Evolutionary conservation across 768 basidiomycete genomes (phyloP), one percentile per base, ranked within the genome.

Genomic region (Termitomyces titanicus): DNA sequence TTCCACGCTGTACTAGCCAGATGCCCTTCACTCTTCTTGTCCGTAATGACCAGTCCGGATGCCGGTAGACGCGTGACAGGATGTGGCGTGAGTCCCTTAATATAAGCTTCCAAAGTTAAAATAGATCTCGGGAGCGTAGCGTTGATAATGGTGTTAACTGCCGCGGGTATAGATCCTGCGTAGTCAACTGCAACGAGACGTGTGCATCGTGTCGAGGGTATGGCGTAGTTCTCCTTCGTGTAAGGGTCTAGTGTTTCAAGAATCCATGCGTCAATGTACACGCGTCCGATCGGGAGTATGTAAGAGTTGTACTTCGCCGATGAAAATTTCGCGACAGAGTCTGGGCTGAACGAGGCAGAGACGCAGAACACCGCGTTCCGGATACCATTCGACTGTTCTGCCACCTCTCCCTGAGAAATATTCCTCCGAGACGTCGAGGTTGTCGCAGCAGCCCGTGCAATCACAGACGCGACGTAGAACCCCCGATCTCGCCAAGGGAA

Each of bases 201-300:
- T 42, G 89, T 94, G 68, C 92, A 95, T 45, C 89, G 73, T 37
- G 94, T 92, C 3, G 94, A 97, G 1, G 95, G 97, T 43, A 98
- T 96, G 12, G 92, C 82, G 65, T 94, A 96, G 60, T 92, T 93
- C 70, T 96, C 94, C 57, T 86, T 87, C 22, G 92, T 89, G 56
- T 98, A 98, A 0, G 95, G 94, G 65, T 98, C 96, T 45, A 98
- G 80, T 3, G 96, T 98, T 74, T 99, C 94, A 63, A 97, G 71
- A 31, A 96, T 85, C 97, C 97, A 99, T 2, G 90, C 96, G 64
- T 98, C 94, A 6, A 99, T 73, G 60, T 90, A 86, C 33, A 93
- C 76, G 13, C 89, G 83, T 2, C 94, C 96, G 15, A 91, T 75
- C 0, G 92, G 91, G 9, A 92, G 78, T 1, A 55, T 64, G 50